phyloP scores from a whole-genome alignment of 257 asterid genomes.

The Ligustrum vulgare region DNA sequence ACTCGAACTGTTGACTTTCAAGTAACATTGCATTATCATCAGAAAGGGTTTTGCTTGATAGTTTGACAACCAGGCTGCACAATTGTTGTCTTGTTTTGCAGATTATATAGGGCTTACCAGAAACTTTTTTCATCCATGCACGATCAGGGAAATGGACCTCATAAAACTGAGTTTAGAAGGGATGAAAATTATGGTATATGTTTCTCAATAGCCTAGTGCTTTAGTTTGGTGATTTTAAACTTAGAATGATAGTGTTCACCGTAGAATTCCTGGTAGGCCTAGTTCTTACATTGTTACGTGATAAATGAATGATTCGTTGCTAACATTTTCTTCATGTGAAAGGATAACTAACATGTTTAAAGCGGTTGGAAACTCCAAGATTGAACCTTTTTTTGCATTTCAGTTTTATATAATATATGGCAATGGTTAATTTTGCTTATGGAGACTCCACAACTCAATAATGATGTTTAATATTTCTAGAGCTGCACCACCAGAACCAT shows the following conservation, averaged over 20 bases:
- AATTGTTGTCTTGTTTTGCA: conserved; percentile 31
- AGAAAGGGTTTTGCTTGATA: conserved; percentile 1
- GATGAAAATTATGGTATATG: conserved; percentile 81
- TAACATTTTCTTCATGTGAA: conserved; percentile 1
- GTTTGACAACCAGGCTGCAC: background rate
- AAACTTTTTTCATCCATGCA: conserved; percentile 84
- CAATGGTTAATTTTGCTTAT: background rate
- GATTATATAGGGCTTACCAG: conserved; percentile 86
- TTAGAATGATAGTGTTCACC: background rate
- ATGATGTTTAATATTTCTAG: background rate
- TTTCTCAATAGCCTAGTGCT: conserved; percentile 7
- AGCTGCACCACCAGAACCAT: background rate
- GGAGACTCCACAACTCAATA: background rate
- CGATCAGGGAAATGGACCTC: conserved; percentile 73
- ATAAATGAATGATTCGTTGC: background rate
- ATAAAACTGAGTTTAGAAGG: conserved; percentile 95
- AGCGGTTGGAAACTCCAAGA: background rate
- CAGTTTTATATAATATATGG: background rate
- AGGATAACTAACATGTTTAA: background rate
- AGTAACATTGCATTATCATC: conserved; percentile 7
- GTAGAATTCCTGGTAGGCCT: background rate
- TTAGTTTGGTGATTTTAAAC: background rate
- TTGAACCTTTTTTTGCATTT: conserved; percentile 3
- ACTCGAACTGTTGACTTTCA: conserved; percentile 11
- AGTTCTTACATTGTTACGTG: background rate